These are phyloP conservation scores for Myochromella boudieri DNA, from an alignment of 768 basidiomycete genomes.

Conservation along the genomic window DNA sequence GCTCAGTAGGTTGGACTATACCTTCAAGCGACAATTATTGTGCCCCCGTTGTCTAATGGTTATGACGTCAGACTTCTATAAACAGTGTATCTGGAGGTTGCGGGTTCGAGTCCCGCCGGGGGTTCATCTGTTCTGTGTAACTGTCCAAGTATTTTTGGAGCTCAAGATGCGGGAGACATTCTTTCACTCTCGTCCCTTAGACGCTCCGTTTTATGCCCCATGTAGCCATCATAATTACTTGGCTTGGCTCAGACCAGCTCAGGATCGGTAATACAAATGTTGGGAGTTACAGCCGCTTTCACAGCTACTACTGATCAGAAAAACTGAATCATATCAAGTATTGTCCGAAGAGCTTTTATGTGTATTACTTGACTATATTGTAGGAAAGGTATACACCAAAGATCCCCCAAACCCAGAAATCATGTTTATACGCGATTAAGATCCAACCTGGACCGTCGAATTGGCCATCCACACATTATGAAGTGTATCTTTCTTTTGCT, in stretches of 20 bases:
- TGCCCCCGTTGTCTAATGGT: constrained; percentile 89
- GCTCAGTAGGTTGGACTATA: too few relatives aligned
- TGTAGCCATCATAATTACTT: too few relatives aligned
- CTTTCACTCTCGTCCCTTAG: too few relatives aligned
- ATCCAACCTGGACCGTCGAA: constrained; percentile 14
- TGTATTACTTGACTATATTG: not conserved
- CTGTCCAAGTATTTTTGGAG: too few relatives aligned
- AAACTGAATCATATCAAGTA: not conserved
- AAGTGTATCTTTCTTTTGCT: constrained; percentile 34
- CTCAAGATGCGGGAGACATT: too few relatives aligned
- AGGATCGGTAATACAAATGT: too few relatives aligned
- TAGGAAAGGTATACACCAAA: constrained; percentile 8
- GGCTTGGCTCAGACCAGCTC: too few relatives aligned
- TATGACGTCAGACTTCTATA: constrained; percentile 90
- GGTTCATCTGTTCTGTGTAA: too few relatives aligned
- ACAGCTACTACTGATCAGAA: not conserved
- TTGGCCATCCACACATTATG: constrained; percentile 22
- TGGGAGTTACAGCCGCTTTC: constrained; percentile 39
- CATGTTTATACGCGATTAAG: constrained; percentile 13
- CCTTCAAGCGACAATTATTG: too few relatives aligned
- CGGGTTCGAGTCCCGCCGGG: constrained; percentile 86
- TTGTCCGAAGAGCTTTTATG: not conserved
- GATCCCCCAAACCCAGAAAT: not conserved
- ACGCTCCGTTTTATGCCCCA: too few relatives aligned
- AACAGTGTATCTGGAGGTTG: constrained; percentile 72